Base-by-base conservation (phyloP, 202 grass and related monocot genomes). In the Miscanthus sacchariflorus region DNA sequence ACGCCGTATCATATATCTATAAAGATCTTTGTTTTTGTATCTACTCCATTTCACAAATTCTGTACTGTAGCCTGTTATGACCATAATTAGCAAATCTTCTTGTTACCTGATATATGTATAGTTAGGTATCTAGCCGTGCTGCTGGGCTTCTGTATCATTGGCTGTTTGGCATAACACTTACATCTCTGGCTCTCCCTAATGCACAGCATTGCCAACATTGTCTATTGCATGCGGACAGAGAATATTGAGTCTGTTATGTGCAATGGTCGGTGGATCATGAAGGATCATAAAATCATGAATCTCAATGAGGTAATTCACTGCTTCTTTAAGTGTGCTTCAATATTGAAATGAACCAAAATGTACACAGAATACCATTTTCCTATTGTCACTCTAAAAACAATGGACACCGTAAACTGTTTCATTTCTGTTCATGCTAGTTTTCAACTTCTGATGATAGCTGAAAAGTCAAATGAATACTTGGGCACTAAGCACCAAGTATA, bases 191-290 rank as follows among this genome's bases (percentile, higher is more conserved):
- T 91, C 76, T 30, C 71, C 54, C 15, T 66, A 28, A 67, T 71
- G 8, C 82, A 75, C 88, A 94, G 93, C 72, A 89, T 96, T 83
- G 95, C 96, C 65, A 98, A 91, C 83, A 84, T 96, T 66, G 93
- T 93, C 76, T 98, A 98, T 72, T 94, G 93, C 70, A 96, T 96
- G 96, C 84, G 96, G 78, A 96, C 92, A 12, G 92, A 98, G 76
- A 98, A 98, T 78, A 94, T 98, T 67, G 92, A 98, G 83, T 98
- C 90, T 81, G 92, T 96, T 44, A 96, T 98, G 87, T 98, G 93
- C 90, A 96, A 98, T 83, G 96, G 96, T 80, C 83, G 82, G 68
- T 98, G 96, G 96, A 89, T 98, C 83, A 93, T 98, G 93, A 94
- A 89, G 87, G 89, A 96, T 79, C 89, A 88, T 68, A 94, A 93